Evolutionary conservation across 2,329 filamentous ascomycete genomes (phyloP).

Genomic region (Colletotrichum destructivum): DNA sequence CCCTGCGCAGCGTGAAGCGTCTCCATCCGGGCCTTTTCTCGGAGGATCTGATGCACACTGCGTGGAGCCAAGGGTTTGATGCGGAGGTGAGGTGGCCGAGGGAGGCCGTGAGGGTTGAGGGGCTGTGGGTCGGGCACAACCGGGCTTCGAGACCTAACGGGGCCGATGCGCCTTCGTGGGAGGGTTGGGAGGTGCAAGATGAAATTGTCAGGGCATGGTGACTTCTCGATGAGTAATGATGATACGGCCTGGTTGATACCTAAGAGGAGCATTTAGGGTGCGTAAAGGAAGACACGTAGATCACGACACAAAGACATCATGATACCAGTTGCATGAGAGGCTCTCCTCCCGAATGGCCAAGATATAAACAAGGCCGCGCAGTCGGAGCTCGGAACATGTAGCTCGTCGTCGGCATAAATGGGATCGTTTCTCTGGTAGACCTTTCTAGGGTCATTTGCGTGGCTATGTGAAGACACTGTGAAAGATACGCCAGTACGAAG

Average conservation of each 20-base stretch:
- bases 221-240: not conserved
- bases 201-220: constrained; percentile 43
- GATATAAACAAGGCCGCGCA: no score
- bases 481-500: no score
- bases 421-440: no score
- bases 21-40: constrained; percentile 52
- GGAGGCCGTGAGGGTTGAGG: constrained; percentile 57
- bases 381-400: no score
- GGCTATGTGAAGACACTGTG: no score
- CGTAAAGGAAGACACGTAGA: not conserved
- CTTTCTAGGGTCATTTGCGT: no score
- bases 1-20: constrained; percentile 65
- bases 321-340: not conserved
- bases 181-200: constrained; percentile 63
- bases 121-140: constrained; percentile 55
- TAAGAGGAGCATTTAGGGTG: not conserved
- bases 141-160: constrained; percentile 59
- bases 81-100: constrained; percentile 56
- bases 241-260: not conserved
- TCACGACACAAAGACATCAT: not conserved
- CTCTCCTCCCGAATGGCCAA: no score
- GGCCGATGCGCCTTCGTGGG: constrained; percentile 68
- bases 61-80: constrained; percentile 50
- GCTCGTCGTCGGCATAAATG: no score
- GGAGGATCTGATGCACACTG: constrained; percentile 49